Conservation (phyloP, 768 basidiomycete genomes). For the Crepidotus variabilis region DNA sequence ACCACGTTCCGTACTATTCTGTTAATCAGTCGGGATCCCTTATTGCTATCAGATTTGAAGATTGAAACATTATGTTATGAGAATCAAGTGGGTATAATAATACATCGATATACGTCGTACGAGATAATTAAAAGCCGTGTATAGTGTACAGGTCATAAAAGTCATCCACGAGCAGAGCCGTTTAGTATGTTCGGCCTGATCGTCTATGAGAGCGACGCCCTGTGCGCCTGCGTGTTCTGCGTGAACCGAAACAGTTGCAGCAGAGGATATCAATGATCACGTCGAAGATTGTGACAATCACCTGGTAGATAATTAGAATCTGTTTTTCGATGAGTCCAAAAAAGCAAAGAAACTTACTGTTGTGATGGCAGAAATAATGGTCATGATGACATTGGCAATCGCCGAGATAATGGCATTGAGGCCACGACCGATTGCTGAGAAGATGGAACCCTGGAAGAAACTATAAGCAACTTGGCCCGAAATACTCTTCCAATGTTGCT, state of each 20-base stretch:
- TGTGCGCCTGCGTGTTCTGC: slow-evolving; percentile 22
- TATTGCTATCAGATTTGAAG: too few relatives aligned
- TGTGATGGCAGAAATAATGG: slow-evolving; percentile 56
- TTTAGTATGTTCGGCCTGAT: slow-evolving; percentile 4
- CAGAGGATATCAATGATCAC: slow-evolving; percentile 54
- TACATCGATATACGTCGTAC: too few relatives aligned
- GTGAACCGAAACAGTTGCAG: slow-evolving; percentile 43
- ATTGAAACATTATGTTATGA: too few relatives aligned
- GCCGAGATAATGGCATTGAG: slow-evolving; percentile 59
- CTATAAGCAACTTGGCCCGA: neutral
- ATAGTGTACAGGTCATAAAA: too few relatives aligned
- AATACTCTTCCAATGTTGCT: too few relatives aligned
- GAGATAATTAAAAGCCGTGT: too few relatives aligned
- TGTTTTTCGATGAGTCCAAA: neutral
- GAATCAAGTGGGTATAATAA: too few relatives aligned
- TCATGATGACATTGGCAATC: slow-evolving; percentile 55
- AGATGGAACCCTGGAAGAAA: slow-evolving; percentile 47
- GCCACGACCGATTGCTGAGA: slow-evolving; percentile 62
- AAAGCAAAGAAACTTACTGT: slow-evolving; percentile 37
- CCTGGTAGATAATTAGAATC: slow-evolving; percentile 28
- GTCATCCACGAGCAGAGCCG: neutral
- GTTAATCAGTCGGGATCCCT: too few relatives aligned
- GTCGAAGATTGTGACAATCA: slow-evolving; percentile 64
- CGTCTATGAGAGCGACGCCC: slow-evolving; percentile 18
- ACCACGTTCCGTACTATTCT: too few relatives aligned